Conservation (phyloP, 495 filamentous ascomycete genomes). For the Tuber melanosporum region DNA sequence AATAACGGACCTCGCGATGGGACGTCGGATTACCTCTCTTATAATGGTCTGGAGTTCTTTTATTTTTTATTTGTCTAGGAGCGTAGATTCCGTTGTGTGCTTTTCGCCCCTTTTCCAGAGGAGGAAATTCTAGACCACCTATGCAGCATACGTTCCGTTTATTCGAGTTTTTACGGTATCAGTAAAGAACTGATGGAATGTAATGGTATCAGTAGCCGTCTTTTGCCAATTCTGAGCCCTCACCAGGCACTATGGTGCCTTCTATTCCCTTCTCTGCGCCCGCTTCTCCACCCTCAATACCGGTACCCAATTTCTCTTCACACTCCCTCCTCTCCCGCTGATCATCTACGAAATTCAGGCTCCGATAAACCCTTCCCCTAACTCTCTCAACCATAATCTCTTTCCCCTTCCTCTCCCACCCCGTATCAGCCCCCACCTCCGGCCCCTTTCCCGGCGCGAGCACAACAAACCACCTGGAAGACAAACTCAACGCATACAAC, state of each 20-base stretch:
- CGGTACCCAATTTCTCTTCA: neutral
- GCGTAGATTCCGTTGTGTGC: too few relatives aligned
- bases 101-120: too few relatives aligned
- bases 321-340: conserved; percentile 4
- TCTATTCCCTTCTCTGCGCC: neutral
- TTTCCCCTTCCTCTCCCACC: conserved; percentile 32
- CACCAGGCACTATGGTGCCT: neutral
- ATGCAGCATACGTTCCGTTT: too few relatives aligned
- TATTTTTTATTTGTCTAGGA: too few relatives aligned
- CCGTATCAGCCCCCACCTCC: conserved; percentile 31
- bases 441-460: conserved; percentile 36
- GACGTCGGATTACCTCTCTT: too few relatives aligned
- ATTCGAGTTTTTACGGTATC: too few relatives aligned
- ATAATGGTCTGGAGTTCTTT: too few relatives aligned
- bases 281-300: neutral
- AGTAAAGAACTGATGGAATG: too few relatives aligned
- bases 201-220: neutral
- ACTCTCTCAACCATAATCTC: conserved; percentile 32
- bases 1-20: too few relatives aligned
- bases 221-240: neutral
- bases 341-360: conserved; percentile 33
- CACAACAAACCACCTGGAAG: conserved; percentile 29
- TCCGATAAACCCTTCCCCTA: conserved; percentile 33
- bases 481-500: conserved; percentile 27
- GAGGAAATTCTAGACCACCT: too few relatives aligned